Evolutionary conservation across 2,329 filamentous ascomycete species (phyloP).

Genomic region (Calonectria ilicicola): DNA sequence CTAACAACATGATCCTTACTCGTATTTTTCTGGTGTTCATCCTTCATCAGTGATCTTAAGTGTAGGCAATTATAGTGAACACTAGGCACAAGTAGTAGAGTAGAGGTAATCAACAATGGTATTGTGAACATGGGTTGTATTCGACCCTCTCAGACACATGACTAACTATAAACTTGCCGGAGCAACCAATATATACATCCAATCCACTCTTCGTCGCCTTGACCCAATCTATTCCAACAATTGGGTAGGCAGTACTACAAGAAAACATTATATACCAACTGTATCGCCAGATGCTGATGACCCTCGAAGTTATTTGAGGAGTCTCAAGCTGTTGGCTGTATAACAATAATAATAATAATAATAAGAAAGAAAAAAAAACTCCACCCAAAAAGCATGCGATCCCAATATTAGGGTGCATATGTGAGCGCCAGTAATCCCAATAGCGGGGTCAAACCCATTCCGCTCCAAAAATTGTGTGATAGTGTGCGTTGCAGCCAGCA

Average conservation of each 20-base stretch:
- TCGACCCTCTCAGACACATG: conserved; percentile 26
- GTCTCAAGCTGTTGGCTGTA: not conserved
- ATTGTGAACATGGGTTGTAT: conserved; percentile 21
- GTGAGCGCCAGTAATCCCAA: conserved; percentile 24
- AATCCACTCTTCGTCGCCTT: conserved; percentile 12
- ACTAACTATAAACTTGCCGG: conserved; percentile 13
- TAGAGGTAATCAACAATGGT: conserved; percentile 17
- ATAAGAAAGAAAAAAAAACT: conserved; percentile 6
- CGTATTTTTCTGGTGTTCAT: too few relatives aligned
- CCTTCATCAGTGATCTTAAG: too few relatives aligned
- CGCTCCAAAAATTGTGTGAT: conserved; percentile 26
- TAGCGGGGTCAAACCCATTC: conserved; percentile 25
- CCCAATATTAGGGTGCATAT: conserved; percentile 30
- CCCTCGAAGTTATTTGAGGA: conserved; percentile 20
- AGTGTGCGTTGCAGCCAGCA: conserved; percentile 16
- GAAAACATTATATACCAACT: conserved; percentile 44
- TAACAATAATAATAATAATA: not conserved
- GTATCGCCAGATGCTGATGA: conserved; percentile 23
- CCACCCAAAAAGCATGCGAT: conserved; percentile 12
- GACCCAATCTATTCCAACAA: conserved; percentile 18
- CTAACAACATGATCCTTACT: too few relatives aligned
- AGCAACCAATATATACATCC: conserved; percentile 26
- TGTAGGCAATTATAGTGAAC: not conserved
- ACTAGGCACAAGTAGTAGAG: not conserved
- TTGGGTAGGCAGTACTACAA: conserved; percentile 35